Conservation (phyloP, 352 stramenopile genomes). For the Pythium insidiosum region DNA sequence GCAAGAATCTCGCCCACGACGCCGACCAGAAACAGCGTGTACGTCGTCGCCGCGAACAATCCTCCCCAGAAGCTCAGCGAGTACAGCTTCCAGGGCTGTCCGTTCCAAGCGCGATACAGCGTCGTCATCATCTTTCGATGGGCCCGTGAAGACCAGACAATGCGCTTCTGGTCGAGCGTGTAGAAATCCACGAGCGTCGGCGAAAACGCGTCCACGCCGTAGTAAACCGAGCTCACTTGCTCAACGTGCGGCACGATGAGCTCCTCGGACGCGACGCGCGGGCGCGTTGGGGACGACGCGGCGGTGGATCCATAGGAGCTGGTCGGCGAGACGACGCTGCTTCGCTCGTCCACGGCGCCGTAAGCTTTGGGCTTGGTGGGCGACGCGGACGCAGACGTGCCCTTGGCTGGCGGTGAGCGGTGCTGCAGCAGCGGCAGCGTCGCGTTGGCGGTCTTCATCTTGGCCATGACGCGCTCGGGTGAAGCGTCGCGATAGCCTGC, state of each 20-base stretch:
- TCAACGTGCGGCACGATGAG: conserved; percentile 70
- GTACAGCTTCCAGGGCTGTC: conserved; percentile 52
- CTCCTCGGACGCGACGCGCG: conserved; percentile 65
- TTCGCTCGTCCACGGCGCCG: conserved; percentile 4
- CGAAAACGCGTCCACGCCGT: conserved; percentile 80
- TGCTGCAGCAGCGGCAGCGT: conserved; percentile 45
- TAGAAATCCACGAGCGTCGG: conserved; percentile 83
- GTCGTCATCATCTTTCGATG: conserved; percentile 88
- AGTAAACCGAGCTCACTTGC: conserved; percentile 80
- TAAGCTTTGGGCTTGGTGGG: neutral
- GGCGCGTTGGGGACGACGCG: conserved; percentile 11
- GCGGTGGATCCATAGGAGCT: conserved; percentile 13
- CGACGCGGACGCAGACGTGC: too few species aligned
- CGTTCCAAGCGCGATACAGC: conserved; percentile 68
- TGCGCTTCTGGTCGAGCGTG: conserved; percentile 77
- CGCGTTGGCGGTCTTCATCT: conserved; percentile 9
- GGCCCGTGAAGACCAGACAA: conserved; percentile 79
- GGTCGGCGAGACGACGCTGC: conserved; percentile 10
- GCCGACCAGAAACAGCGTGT: conserved; percentile 51
- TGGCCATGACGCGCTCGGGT: conserved; percentile 14
- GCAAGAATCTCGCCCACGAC: conserved; percentile 47
- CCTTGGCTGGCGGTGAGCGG: conserved; percentile 12
- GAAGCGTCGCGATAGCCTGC: too few species aligned
- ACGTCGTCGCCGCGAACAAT: conserved; percentile 41
- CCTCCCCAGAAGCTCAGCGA: conserved; percentile 74